A percentile compares a stretch with the other conserved stretches of the same genome.
Evolutionary conservation across 2,329 filamentous ascomycete species (phyloP).

Genomic region (Colletotrichum australisinense): DNA sequence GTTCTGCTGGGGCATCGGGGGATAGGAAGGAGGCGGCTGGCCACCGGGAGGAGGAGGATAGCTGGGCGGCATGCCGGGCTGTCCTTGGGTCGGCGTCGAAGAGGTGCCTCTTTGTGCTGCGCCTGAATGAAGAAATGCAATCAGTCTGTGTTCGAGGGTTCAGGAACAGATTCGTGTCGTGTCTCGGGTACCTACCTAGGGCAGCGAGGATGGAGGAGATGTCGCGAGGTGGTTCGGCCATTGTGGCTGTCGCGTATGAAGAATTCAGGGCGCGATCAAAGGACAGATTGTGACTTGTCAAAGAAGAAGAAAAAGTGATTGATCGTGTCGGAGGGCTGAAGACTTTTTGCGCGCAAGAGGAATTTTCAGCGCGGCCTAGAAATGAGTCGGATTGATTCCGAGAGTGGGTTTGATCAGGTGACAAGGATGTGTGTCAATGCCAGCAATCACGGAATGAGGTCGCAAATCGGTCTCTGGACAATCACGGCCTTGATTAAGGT

Average conservation of each 20-base stretch:
- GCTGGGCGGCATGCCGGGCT: constrained; percentile 50
- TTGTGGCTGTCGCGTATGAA: constrained; percentile 36
- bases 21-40: constrained; percentile 47
- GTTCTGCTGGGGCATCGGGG: constrained; percentile 48
- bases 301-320: background rate
- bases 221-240: constrained; percentile 53
- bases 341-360: constrained; percentile 18
- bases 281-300: background rate
- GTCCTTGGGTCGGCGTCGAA: constrained; percentile 55
- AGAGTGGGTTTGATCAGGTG: constrained; percentile 31
- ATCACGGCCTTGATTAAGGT: background rate
- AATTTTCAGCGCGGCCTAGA: constrained; percentile 29
- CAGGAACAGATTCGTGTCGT: constrained; percentile 16
- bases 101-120: constrained; percentile 57
- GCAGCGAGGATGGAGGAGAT: constrained; percentile 62
- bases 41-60: constrained; percentile 52
- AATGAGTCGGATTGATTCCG: constrained; percentile 8
- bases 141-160: constrained; percentile 28
- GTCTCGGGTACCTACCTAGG: constrained; percentile 52
- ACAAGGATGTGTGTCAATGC: constrained; percentile 12
- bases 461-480: background rate
- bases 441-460: background rate
- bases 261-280: background rate
- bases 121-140: constrained; percentile 40
- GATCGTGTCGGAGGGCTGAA: background rate